A percentile compares a stretch with the other conserved stretches of the same genome.
These are phyloP conservation scores for Quercus tomentella DNA, from an alignment of 331 rosid genomes.

Conservation along the genomic window DNA sequence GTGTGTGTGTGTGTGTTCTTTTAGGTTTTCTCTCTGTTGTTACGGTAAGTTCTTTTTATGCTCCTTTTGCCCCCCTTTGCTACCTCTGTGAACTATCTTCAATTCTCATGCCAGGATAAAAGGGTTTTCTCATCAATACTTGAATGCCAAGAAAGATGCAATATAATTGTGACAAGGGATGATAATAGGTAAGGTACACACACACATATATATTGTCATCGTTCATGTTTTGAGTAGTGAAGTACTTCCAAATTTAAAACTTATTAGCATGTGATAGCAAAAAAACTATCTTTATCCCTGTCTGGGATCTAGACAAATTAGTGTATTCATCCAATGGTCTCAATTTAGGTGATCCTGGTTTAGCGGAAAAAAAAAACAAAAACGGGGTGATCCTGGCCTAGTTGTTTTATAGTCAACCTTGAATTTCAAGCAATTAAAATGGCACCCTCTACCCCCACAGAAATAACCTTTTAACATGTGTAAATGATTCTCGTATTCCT, in stretches of 20 bases:
- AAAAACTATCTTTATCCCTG: background rate
- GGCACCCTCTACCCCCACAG: background rate
- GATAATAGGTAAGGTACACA: constrained; percentile 35
- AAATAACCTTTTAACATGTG: background rate
- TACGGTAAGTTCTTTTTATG: background rate
- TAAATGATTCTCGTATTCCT: background rate
- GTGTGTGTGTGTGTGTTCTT: background rate
- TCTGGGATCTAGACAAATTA: background rate
- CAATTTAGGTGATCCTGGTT: background rate
- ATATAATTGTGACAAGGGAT: constrained; percentile 21
- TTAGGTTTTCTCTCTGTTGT: background rate
- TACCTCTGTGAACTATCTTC: constrained; percentile 8
- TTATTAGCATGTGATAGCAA: background rate
- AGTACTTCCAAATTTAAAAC: background rate
- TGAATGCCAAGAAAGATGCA: constrained; percentile 39
- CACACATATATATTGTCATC: background rate
- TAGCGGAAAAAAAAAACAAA: too few relatives aligned
- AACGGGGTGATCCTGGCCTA: background rate
- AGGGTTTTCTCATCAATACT: constrained; percentile 38
- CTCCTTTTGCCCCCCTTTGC: background rate
- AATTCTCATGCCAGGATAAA: constrained; percentile 50
- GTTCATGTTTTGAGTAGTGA: background rate
- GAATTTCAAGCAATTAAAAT: background rate
- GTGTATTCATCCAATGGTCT: background rate
- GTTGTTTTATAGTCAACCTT: background rate